Conservation (phyloP, 306 rosid species). For the Luffa aegyptiaca region DNA sequence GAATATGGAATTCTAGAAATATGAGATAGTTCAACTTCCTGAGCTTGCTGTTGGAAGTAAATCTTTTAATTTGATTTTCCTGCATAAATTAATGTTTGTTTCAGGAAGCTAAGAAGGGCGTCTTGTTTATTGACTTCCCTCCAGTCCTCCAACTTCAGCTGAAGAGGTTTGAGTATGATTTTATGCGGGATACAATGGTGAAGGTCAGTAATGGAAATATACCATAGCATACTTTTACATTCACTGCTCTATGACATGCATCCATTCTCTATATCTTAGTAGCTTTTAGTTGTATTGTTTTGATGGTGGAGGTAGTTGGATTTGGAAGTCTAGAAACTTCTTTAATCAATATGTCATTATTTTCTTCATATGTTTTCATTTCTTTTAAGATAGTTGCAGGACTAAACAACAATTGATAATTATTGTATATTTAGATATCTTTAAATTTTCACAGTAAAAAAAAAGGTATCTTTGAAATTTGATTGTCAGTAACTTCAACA, state of each 20-base stretch:
- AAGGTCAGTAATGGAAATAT: slow-evolving; percentile 51
- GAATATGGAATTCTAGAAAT: not conserved
- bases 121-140: slow-evolving; percentile 88
- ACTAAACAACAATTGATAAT: not conserved
- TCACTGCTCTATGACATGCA: not conserved
- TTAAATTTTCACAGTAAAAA: not conserved
- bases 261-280: not conserved
- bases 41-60: not conserved
- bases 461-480: not conserved
- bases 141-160: slow-evolving; percentile 96
- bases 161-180: slow-evolving; percentile 87
- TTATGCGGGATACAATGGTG: slow-evolving; percentile 79
- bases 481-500: not conserved
- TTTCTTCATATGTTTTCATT: not conserved
- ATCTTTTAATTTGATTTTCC: not conserved
- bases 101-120: slow-evolving; percentile 94
- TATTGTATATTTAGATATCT: not conserved
- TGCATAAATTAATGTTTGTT: slow-evolving; percentile 5
- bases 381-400: not conserved
- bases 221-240: not conserved
- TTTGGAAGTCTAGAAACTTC: not conserved
- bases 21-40: not conserved
- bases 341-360: not conserved
- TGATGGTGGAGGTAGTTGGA: not conserved
- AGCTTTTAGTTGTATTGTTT: not conserved